phyloP scores from a whole-genome alignment of 176 grass and related monocot species.

The Themeda triandra region DNA sequence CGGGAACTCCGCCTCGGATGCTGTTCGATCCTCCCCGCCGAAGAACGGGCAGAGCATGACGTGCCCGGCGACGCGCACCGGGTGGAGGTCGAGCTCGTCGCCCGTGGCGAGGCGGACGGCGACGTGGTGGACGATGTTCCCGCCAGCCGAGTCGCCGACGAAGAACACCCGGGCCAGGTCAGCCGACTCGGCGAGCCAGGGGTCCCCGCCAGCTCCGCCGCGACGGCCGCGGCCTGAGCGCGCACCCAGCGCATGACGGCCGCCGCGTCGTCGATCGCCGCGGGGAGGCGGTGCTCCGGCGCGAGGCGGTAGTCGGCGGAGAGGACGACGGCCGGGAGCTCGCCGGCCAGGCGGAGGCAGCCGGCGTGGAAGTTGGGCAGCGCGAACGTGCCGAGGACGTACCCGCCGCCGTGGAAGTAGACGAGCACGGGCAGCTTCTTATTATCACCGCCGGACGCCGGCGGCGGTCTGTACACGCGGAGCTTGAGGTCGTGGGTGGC shows the following conservation, averaged over 20 bases:
- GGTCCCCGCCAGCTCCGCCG: too few species aligned
- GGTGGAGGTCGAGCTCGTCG: background rate
- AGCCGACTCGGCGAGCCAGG: conserved; percentile 34
- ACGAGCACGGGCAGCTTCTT: conserved; percentile 34
- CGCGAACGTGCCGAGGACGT: conserved; percentile 13
- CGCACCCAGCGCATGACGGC: conserved; percentile 28
- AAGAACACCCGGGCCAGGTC: conserved; percentile 32
- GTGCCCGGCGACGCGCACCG: conserved; percentile 38
- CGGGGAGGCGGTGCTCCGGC: conserved; percentile 64
- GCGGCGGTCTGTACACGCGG: conserved; percentile 21
- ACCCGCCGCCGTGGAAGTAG: conserved; percentile 46
- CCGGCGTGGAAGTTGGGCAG: conserved; percentile 23
- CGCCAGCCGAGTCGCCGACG: conserved; percentile 27
- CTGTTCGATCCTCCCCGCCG: conserved; percentile 35
- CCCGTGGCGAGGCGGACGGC: conserved; percentile 9
- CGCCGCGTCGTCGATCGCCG: background rate
- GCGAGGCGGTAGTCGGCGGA: conserved; percentile 72
- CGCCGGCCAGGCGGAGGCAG: conserved; percentile 33
- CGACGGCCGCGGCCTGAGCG: too few species aligned
- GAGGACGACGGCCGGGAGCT: conserved; percentile 42
- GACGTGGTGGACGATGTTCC: conserved; percentile 4
- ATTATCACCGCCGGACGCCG: background rate
- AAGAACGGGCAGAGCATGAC: conserved; percentile 53
- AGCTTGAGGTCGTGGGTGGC: conserved; percentile 13
- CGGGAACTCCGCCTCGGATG: conserved; percentile 54